A percentile compares a stretch with the other conserved stretches of the same genome.
These are phyloP conservation scores for Venturiaceae sp. DNA, from an alignment of 2,329 filamentous ascomycete species.

Conservation along the genomic window DNA sequence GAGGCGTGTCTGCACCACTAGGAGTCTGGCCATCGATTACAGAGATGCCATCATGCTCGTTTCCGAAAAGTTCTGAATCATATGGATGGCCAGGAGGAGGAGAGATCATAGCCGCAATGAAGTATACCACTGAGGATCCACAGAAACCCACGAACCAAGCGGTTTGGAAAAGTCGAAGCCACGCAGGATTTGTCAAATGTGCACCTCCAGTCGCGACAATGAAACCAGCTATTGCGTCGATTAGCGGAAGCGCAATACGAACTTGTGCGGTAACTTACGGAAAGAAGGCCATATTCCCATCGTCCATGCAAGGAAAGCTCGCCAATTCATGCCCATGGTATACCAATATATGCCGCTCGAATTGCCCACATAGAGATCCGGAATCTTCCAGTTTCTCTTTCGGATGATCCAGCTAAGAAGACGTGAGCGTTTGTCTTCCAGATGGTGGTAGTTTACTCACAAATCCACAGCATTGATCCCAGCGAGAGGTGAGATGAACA, in stretches of 20 bases:
- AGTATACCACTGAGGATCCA: constrained; percentile 3
- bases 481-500: constrained; percentile 13
- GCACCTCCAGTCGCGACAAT: too few relatives aligned
- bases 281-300: constrained; percentile 8
- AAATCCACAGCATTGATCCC: constrained; percentile 13
- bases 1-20: too few relatives aligned
- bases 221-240: background rate
- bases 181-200: too few relatives aligned
- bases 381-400: constrained; percentile 11
- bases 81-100: constrained; percentile 8
- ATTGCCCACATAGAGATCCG: constrained; percentile 12
- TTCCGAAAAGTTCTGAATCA: too few relatives aligned
- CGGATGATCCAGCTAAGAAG: constrained; percentile 9
- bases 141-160: too few relatives aligned
- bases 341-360: constrained; percentile 9
- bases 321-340: constrained; percentile 7
- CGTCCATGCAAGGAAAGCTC: constrained; percentile 7
- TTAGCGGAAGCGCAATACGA: background rate
- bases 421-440: background rate
- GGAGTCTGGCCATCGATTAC: too few relatives aligned
- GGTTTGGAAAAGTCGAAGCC: too few relatives aligned
- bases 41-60: too few relatives aligned
- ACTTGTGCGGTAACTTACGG: background rate
- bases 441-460: background rate
- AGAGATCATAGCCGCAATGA: background rate